Evolutionary conservation across 2,329 filamentous ascomycete genomes (phyloP).

Genomic region (Penicillium sp.): DNA sequence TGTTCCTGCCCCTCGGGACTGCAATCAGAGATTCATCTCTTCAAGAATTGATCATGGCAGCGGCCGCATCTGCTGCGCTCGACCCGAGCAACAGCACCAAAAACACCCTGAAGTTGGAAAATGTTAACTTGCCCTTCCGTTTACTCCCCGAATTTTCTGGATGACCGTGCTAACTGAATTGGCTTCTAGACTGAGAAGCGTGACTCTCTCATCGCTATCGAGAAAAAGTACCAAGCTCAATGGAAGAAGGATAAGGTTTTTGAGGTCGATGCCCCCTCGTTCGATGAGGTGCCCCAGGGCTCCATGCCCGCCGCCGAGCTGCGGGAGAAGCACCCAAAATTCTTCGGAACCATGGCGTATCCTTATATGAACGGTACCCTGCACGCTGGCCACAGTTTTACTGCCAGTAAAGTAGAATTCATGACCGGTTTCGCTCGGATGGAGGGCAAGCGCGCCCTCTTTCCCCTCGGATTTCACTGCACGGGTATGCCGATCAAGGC

Average conservation of each 20-base stretch:
- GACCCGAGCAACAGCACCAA: conserved; percentile 52
- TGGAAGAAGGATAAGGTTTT: conserved; percentile 77
- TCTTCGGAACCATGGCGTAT: conserved; percentile 75
- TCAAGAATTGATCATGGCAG: conserved; percentile 35
- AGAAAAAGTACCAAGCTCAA: conserved; percentile 87
- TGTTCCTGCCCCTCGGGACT: conserved; percentile 17
- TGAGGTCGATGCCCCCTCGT: conserved; percentile 76
- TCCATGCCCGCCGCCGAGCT: conserved; percentile 69
- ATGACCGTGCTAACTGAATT: conserved; percentile 10
- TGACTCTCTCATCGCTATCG: conserved; percentile 41
- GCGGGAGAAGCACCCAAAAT: conserved; percentile 79
- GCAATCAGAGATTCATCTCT: conserved; percentile 22
- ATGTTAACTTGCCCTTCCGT: conserved; percentile 34
- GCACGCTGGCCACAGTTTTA: conserved; percentile 90
- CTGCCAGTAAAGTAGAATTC: conserved; percentile 89
- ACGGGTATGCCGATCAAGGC: conserved; percentile 99
- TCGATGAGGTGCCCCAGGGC: conserved; percentile 68
- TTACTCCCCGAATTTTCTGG: conserved; percentile 12
- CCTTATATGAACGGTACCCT: conserved; percentile 83
- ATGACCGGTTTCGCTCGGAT: conserved; percentile 79
- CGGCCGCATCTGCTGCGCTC: conserved; percentile 51
- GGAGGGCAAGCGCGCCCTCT: conserved; percentile 80
- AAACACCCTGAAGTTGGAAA: conserved; percentile 63
- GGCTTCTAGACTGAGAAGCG: conserved; percentile 28
- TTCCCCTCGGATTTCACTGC: conserved; percentile 91